Evolutionary conservation across 2,329 filamentous ascomycete genomes (phyloP).

Genomic region (Botrytis deweyae): DNA sequence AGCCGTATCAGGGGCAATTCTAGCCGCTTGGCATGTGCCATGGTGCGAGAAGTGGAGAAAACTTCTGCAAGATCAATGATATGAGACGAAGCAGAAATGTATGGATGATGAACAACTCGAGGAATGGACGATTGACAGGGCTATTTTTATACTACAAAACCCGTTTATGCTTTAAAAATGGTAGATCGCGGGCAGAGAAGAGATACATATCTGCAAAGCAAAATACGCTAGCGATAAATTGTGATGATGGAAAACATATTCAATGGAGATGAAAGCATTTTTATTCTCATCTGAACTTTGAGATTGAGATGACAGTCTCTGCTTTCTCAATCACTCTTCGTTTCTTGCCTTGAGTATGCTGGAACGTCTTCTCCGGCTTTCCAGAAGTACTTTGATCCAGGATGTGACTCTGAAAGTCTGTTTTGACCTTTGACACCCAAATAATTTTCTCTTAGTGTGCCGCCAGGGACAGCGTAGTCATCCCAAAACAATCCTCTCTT

Average conservation of each 20-base stretch:
- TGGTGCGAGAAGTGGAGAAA: conserved; percentile 4
- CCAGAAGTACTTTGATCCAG: conserved; percentile 44
- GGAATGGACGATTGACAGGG: not conserved
- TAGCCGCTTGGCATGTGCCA: conserved; percentile 5
- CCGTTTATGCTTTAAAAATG: not conserved
- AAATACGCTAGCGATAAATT: not conserved
- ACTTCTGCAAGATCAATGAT: not conserved
- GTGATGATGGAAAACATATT: not conserved
- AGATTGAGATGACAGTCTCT: not conserved
- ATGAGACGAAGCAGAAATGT: conserved; percentile 15
- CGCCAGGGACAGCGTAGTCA: conserved; percentile 53
- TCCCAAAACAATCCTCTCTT: conserved; percentile 55
- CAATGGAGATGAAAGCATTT: not conserved
- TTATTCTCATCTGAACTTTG: not conserved
- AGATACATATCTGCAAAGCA: not conserved
- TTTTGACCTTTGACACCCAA: conserved; percentile 51
- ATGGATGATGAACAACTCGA: not conserved
- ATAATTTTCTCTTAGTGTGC: conserved; percentile 62
- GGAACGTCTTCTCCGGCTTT: conserved; percentile 36
- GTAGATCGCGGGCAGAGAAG: not conserved
- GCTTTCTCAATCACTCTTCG: not conserved
- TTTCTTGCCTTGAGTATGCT: conserved; percentile 21
- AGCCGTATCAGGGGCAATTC: conserved; percentile 3
- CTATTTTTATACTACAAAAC: not conserved
- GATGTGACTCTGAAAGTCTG: conserved; percentile 53